Evolutionary conservation across 768 basidiomycete genomes (phyloP).

Genomic region (Coprinopsis marcescibilis): DNA sequence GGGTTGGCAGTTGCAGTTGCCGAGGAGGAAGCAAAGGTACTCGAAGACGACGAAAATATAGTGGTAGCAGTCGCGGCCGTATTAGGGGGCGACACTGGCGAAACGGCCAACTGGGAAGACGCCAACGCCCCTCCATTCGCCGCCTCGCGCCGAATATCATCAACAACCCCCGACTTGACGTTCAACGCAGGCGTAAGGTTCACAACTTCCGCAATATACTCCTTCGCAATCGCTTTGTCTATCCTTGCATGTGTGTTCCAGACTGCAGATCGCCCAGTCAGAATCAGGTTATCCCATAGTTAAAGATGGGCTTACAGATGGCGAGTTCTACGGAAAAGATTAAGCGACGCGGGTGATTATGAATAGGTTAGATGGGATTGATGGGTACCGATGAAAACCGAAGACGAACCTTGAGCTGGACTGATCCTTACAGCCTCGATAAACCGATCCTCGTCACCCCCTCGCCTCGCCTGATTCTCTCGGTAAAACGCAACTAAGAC

Average conservation of each 20-base stretch:
- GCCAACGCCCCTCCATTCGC: background rate
- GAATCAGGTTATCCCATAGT: background rate
- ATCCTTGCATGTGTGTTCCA: conserved; percentile 77
- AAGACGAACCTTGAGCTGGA: conserved; percentile 58
- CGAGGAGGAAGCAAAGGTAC: conserved; percentile 2
- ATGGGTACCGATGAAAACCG: background rate
- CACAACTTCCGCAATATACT: conserved; percentile 53
- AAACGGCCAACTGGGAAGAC: too few relatives aligned
- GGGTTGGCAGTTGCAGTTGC: conserved; percentile 1
- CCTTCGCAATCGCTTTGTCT: conserved; percentile 42
- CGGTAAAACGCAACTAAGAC: conserved; percentile 77
- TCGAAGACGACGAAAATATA: too few relatives aligned
- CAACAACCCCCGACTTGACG: background rate
- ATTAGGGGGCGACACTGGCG: too few relatives aligned
- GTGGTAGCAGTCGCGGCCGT: too few relatives aligned
- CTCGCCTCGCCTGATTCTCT: conserved; percentile 53
- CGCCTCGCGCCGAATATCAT: background rate
- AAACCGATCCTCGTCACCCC: conserved; percentile 46
- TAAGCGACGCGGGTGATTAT: conserved; percentile 16
- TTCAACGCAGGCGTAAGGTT: conserved; percentile 36
- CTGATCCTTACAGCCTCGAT: conserved; percentile 57
- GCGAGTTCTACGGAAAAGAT: conserved; percentile 41
- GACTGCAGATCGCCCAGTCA: conserved; percentile 34
- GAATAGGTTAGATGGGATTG: background rate
- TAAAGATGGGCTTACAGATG: conserved; percentile 40